These are phyloP conservation scores for Dioscorea alata DNA, from an alignment of 106 monocot genomes.

Conservation along the genomic window DNA sequence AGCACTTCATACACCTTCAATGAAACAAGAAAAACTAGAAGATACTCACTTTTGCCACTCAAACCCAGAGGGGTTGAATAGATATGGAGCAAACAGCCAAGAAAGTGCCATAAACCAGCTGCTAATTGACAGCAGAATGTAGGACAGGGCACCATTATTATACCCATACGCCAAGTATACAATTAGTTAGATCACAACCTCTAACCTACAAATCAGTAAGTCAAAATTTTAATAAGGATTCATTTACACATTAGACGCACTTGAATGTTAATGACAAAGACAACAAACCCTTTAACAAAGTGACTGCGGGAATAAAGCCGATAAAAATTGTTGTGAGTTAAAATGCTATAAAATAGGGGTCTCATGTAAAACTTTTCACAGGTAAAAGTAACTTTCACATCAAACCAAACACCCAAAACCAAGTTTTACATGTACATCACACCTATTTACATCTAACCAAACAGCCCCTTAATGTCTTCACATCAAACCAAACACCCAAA, in stretches of 20 bases:
- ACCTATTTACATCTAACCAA: no score
- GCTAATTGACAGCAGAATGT: slow-evolving; percentile 66
- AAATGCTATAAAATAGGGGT: no score
- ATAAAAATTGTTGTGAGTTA: no score
- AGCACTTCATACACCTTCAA: neutral
- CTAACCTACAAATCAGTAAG: slow-evolving; percentile 38
- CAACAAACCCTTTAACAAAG: slow-evolving; percentile 78
- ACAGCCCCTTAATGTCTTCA: slow-evolving; percentile 46
- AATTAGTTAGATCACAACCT: slow-evolving; percentile 63
- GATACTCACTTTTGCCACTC: slow-evolving; percentile 80
- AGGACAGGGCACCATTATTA: slow-evolving; percentile 47
- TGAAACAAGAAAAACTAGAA: neutral
- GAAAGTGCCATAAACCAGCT: slow-evolving; percentile 87
- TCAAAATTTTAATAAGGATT: neutral
- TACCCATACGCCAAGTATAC: slow-evolving; percentile 72
- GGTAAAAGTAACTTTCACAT: no score
- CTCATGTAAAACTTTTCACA: no score
- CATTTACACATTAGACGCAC: neutral
- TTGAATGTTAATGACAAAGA: neutral
- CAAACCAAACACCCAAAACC: no score
- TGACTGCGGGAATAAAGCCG: slow-evolving; percentile 87
- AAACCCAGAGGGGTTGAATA: slow-evolving; percentile 84
- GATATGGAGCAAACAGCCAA: slow-evolving; percentile 87
- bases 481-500: slow-evolving; percentile 63
- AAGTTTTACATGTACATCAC: no score